phyloP scores from a whole-genome alignment of 208 protist species.

The Acanthamoeba triangularis region DNA sequence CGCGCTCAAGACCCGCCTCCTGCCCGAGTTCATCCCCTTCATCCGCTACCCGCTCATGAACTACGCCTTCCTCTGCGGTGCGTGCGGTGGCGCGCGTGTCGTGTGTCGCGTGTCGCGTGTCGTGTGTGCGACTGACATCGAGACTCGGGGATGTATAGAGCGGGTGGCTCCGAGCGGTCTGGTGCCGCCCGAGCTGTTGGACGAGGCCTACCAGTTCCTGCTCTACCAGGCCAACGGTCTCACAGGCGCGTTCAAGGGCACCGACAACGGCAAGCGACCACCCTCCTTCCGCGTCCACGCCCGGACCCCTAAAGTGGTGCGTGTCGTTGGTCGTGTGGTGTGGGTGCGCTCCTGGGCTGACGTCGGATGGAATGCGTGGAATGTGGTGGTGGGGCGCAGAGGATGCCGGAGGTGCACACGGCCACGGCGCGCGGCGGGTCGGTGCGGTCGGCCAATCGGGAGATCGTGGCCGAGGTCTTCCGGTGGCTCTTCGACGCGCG shows the following conservation, averaged over 20 bases:
- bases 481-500: neutral
- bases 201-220: constrained; percentile 8
- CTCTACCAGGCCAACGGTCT: constrained; percentile 29
- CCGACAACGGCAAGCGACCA: neutral
- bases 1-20: neutral
- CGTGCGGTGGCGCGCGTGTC: too few relatives aligned
- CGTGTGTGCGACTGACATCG: too few relatives aligned
- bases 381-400: neutral
- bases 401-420: neutral
- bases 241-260: neutral
- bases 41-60: constrained; percentile 42
- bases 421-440: neutral
- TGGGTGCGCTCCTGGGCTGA: neutral
- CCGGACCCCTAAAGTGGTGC: neutral
- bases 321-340: neutral
- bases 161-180: neutral
- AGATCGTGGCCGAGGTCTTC: constrained; percentile 12
- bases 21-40: constrained; percentile 1
- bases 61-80: constrained; percentile 1
- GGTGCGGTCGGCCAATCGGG: neutral
- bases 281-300: neutral
- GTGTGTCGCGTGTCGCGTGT: too few relatives aligned
- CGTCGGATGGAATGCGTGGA: neutral
- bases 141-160: neutral
- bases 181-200: neutral